Base-by-base conservation (phyloP, 148 eudicot genomes). In the Nyssa sinensis region DNA sequence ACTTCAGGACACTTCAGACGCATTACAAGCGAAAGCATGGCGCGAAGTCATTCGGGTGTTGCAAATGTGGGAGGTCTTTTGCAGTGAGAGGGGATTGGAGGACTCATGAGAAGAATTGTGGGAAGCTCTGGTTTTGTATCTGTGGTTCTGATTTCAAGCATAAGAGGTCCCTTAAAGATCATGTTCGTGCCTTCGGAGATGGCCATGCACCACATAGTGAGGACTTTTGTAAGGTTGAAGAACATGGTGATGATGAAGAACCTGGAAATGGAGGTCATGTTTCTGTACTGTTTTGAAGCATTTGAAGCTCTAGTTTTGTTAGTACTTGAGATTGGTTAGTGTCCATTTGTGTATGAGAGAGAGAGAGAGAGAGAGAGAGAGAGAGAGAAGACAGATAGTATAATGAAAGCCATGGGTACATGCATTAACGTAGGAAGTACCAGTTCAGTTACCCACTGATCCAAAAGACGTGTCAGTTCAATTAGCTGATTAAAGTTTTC, bases 101-200 rank as follows among this genome's bases (percentile, higher is more conserved):
- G 72, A 88, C 92, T 1, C 92, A 88, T 25, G 92, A 88, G 84
- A 88, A 88, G 81, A 88, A 86, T 30, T 86, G 89, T 28, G 91
- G 89, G 33, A 86, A 84, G 78, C 67, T 81, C 0, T 88, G 92
- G 92, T 88, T 84, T 67, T 88, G 92, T 61, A 74, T 83, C 24
- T 88, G 92, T 74, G 92, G 92, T 13, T 86, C 92, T 0, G 90
- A 88, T 74, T 88, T 88, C 51, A 88, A 88, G 82, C 91, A 88
- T 75, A 88, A 88, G 83, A 82, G 91, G 70, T 88, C 91, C 3
- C 78, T 88, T 21, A 88, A 86, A 53, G 92, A 88, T 57, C 92
- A 88, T 74, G 84, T 83, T 31, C 69, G 81, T 44, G 88, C 94
- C 1, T 90, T 87, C 61, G 94, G 94, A 11, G 75, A 77, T 16